Evolutionary conservation across 1,284 basidiomycete genomes (phyloP).

Genomic region (Cystobasidiaceae sp.): DNA sequence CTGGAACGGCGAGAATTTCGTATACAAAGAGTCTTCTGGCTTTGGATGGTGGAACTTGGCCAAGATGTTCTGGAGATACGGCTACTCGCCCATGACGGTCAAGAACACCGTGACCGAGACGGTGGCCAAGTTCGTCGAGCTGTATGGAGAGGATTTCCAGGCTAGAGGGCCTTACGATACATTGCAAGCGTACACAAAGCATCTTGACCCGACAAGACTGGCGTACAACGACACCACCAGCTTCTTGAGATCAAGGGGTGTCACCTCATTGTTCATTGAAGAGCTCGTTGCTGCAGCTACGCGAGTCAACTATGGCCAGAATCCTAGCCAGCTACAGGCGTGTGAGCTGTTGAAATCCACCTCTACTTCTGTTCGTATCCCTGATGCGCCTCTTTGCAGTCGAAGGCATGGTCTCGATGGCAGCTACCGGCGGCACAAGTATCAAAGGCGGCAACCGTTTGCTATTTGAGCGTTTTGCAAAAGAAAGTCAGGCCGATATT

Average conservation of each 20-base stretch:
- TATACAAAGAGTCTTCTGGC: constrained; percentile 54
- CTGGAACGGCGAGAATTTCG: constrained; percentile 75
- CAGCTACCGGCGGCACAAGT: constrained; percentile 61
- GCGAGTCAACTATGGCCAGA: constrained; percentile 80
- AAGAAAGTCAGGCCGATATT: constrained; percentile 53
- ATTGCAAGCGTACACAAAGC: constrained; percentile 56
- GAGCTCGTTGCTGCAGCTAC: constrained; percentile 81
- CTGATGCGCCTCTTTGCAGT: constrained; percentile 52
- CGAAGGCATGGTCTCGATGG: constrained; percentile 68
- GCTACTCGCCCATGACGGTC: constrained; percentile 59
- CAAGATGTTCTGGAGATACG: constrained; percentile 75
- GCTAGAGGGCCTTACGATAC: constrained; percentile 57
- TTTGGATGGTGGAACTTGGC: constrained; percentile 65
- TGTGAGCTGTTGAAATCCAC: neutral
- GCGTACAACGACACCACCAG: constrained; percentile 50
- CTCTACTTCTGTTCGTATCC: no score
- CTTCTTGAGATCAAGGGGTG: constrained; percentile 56
- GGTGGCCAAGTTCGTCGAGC: constrained; percentile 54
- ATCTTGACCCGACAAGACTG: constrained; percentile 53
- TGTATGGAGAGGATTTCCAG: constrained; percentile 60
- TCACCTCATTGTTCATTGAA: constrained; percentile 55
- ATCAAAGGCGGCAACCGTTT: constrained; percentile 77
- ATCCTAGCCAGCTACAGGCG: constrained; percentile 65
- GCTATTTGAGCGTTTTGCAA: constrained; percentile 77
- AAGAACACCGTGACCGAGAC: constrained; percentile 59